Base-by-base conservation (phyloP, 2,329 filamentous ascomycete genomes). In the Escovopsis weberi region DNA sequence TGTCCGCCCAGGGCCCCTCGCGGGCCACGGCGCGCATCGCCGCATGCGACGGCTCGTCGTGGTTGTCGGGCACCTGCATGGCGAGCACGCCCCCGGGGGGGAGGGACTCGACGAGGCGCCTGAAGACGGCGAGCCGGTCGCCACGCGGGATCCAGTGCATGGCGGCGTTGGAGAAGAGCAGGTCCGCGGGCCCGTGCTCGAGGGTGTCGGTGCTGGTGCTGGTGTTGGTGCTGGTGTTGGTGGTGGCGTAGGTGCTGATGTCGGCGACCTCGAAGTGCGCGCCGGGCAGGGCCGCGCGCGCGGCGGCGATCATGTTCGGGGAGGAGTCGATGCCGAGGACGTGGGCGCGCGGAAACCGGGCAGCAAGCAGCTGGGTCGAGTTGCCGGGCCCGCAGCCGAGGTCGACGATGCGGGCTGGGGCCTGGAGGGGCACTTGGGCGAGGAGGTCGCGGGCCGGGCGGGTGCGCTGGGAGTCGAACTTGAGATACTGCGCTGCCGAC, bases 311-410 rank as follows among this genome's bases (percentile, higher is more conserved):
- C 75, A 79, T 78, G 48, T 74, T 67, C 0, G 66, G 64, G 0
- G 68, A 73, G 0, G 67, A 68, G 48, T 79, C 75, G 38, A 79
- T 62, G 9, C 72, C 75, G 0, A 60, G 59, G 37, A 78, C 50
- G 0, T 52, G 44, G 0, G 74, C 67, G 4, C 55, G 38, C 0
- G 73, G 70, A 52, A 69, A 79, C 4, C 62, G 62, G 3, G 53
- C 49, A 4, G 58, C 55, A 2, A 79, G 62, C 1, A 69, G 65
- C 1, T 58, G 55, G 0, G 74, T 78, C 2, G 69, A 74, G 57
- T 77, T 78, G 5, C 69, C 75, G 0, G 75, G 75, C 0, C 75
- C 75, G 53, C 75, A 79, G 49, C 75, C 75, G 1, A 79, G 60
- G 45, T 79, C 75, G 49, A 75, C 59, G 49, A 78, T 66, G 26